Base-by-base conservation (phyloP, 2,329 filamentous ascomycete genomes). In the Fusarium sambucinum region DNA sequence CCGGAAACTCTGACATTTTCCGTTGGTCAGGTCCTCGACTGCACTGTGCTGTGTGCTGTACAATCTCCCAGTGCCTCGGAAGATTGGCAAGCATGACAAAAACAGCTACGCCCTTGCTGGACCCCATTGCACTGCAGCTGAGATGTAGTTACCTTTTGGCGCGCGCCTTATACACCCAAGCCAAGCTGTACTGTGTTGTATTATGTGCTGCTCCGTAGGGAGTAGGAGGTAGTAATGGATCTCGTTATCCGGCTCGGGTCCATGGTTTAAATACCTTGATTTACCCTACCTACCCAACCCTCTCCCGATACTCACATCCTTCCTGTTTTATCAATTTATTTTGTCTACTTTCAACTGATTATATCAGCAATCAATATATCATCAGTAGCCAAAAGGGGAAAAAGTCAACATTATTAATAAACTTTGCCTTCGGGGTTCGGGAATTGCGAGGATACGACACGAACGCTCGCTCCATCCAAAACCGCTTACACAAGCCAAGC, bases 21-120 rank as follows among this genome's bases (percentile, higher is more conserved):
- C 46, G 12, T 5, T 38, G 6, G n/a, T 12, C 16, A 33, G 32
- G 32, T 17, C 13, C 16, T 33, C 32, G 14, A 33, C 14, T 33
- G 32, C 32, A 33, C 32, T 33, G 32, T 17, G 29, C 42, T 45
- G 33, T 58, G 38, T 33, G 32, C 47, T 38, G 32, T 38, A 17
- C 57, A 35, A 25, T 37, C 23, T 40, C 37, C 33, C 35, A 52
- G n/a, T 33, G 19, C 41, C 45, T 69, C 60, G 68, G 61, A 17
- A 73, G 67, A 71, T 73, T 73, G 73, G 65, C 68, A 73, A 73
- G 68, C 71, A 73, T 73, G 71, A 72, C 71, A 69, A 66, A 68
- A 73, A 41, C 32, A 37, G 41, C 44, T 57, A 69, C 66, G 66
- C 66, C 66, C 66, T 69, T 69, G 65, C 33, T 53, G 38, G n/a